Percentiles rank a stretch among this genome's conserved stretches.
Conservation (phyloP, 768 basidiomycete species). For the Suillus subluteus region DNA sequence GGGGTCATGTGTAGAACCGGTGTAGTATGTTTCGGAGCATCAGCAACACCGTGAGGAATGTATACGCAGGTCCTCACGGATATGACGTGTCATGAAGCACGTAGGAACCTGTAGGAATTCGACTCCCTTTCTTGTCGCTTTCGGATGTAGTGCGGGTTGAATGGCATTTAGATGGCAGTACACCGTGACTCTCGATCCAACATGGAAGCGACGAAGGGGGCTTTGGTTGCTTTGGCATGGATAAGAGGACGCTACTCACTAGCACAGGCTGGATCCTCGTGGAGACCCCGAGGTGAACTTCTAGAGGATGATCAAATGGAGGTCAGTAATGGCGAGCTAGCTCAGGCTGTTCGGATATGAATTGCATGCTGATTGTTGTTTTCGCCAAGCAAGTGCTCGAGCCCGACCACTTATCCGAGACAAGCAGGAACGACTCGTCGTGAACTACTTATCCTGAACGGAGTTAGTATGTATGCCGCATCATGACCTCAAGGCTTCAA, state of each 20-base stretch:
- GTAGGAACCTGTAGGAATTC: background rate
- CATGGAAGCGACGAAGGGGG: background rate
- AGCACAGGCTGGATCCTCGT: background rate
- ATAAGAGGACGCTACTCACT: background rate
- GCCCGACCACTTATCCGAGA: background rate
- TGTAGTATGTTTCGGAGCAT: background rate
- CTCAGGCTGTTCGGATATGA: slow-evolving; percentile 27
- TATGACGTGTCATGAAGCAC: slow-evolving; percentile 2
- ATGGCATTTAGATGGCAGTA: slow-evolving; percentile 1
- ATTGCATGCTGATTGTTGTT: slow-evolving; percentile 11
- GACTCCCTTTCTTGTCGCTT: background rate
- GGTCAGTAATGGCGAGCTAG: background rate
- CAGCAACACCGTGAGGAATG: background rate
- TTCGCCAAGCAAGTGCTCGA: background rate
- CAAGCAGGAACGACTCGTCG: background rate
- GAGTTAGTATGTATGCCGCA: background rate
- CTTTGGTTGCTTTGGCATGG: background rate
- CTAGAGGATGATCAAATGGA: background rate
- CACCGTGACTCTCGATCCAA: background rate
- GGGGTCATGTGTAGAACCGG: background rate
- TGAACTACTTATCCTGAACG: background rate
- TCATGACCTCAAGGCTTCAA: background rate
- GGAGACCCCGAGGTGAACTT: background rate
- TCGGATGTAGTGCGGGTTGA: background rate
- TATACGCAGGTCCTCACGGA: background rate